Evolutionary conservation across 176 grass and related monocot genomes (phyloP).

Genomic region (Eragrostis nindensis): DNA sequence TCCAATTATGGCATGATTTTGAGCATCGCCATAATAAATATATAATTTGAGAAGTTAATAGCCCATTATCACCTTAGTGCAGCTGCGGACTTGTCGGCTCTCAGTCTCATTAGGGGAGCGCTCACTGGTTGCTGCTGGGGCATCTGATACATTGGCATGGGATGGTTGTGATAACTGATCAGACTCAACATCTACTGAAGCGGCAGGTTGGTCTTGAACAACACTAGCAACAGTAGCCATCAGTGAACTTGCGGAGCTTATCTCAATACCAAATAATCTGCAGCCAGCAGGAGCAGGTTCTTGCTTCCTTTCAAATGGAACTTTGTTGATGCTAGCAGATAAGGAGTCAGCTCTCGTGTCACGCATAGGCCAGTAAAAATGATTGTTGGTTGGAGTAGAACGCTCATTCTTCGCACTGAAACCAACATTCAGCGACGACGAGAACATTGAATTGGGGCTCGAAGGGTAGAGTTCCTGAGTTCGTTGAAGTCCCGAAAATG

Average conservation of each 20-base stretch:
- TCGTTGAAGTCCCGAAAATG: conserved; percentile 57
- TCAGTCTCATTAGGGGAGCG: conserved; percentile 48
- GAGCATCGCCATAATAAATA: not conserved
- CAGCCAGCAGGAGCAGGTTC: conserved; percentile 55
- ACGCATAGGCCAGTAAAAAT: conserved; percentile 52
- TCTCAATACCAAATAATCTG: conserved; percentile 82
- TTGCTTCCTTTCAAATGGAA: conserved; percentile 58
- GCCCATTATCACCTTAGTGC: conserved; percentile 66
- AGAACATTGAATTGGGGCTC: conserved; percentile 45
- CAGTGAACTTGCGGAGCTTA: conserved; percentile 40
- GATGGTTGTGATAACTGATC: conserved; percentile 60
- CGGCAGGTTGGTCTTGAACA: conserved; percentile 47
- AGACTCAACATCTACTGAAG: conserved; percentile 47
- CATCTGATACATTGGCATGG: conserved; percentile 56
- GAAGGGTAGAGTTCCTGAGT: conserved; percentile 53
- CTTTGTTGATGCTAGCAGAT: conserved; percentile 49
- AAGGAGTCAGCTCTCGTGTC: conserved; percentile 46
- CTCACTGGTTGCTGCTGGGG: conserved; percentile 57
- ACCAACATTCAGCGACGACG: conserved; percentile 43
- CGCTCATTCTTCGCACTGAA: conserved; percentile 51
- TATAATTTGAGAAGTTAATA: not conserved
- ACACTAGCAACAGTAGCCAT: conserved; percentile 32
- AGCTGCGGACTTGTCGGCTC: conserved; percentile 66
- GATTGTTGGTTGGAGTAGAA: conserved; percentile 40
- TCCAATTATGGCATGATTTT: not conserved